Percentiles rank a stretch among this genome's conserved stretches.
phyloP scores from a whole-genome alignment of 371 early-diverging fungal genomes.

The Entomophthora muscae region DNA sequence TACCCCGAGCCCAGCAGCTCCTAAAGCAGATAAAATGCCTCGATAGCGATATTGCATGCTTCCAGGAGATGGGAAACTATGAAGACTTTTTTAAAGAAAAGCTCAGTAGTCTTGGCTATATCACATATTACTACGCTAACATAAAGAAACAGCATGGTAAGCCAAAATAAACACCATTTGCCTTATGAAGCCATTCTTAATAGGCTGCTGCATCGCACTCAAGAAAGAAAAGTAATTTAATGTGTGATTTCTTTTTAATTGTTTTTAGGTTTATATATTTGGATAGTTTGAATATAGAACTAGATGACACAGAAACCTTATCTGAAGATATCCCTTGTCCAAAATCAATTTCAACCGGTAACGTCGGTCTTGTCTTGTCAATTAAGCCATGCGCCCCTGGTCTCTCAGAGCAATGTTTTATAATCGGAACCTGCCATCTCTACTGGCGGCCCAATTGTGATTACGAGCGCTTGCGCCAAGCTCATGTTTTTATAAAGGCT shows the following conservation, averaged over 20 bases:
- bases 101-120: neutral
- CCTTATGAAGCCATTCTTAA: too few species aligned
- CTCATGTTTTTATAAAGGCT: neutral
- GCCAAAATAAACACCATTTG: too few species aligned
- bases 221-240: neutral
- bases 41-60: conserved; percentile 1
- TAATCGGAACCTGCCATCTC: neutral
- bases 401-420: neutral
- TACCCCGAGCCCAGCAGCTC: neutral
- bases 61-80: conserved; percentile 4
- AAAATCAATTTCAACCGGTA: neutral
- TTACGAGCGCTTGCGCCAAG: conserved; percentile 5
- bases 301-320: neutral
- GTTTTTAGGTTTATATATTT: neutral
- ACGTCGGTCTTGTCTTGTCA: neutral
- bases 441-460: conserved; percentile 2
- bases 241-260: too few species aligned
- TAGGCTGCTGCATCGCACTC: conserved; percentile 7
- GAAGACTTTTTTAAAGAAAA: neutral
- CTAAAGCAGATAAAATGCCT: neutral
- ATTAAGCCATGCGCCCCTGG: neutral
- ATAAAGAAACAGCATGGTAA: conserved; percentile 4
- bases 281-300: neutral
- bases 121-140: neutral
- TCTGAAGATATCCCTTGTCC: neutral